A percentile compares a stretch with the other conserved stretches of the same genome.
phyloP scores from a whole-genome alignment of 2,329 filamentous ascomycete genomes.

The Penicillium sp. region DNA sequence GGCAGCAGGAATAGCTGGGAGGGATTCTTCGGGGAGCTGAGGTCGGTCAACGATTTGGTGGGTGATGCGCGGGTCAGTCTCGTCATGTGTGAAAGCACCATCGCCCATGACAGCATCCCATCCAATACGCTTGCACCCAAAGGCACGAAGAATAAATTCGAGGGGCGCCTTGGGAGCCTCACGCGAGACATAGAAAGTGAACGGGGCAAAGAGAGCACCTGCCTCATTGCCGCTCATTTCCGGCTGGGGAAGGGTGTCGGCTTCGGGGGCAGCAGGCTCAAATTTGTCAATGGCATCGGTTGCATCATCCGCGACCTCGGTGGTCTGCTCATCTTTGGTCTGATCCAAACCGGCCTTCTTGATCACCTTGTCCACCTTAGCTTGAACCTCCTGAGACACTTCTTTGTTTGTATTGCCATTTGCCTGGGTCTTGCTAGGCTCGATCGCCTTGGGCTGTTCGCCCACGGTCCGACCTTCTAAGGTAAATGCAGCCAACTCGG shows the following conservation, averaged over 20 bases:
- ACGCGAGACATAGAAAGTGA: conserved; percentile 86
- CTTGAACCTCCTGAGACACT: conserved; percentile 65
- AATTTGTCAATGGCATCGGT: conserved; percentile 81
- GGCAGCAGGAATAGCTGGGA: conserved; percentile 39
- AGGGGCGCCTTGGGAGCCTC: conserved; percentile 86
- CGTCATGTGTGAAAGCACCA: conserved; percentile 85
- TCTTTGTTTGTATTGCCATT: conserved; percentile 48
- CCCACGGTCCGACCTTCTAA: conserved; percentile 66
- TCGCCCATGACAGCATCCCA: conserved; percentile 90
- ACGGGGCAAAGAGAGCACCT: conserved; percentile 74
- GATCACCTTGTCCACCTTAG: conserved; percentile 56
- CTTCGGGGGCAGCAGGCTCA: conserved; percentile 73
- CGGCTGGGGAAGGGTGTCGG: conserved; percentile 81
- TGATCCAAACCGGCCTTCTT: conserved; percentile 40
- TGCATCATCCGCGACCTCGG: conserved; percentile 45
- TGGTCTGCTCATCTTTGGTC: conserved; percentile 40
- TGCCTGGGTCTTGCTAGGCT: conserved; percentile 50
- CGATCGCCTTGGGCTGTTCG: conserved; percentile 46
- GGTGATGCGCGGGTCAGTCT: conserved; percentile 81
- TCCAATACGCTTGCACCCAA: conserved; percentile 91
- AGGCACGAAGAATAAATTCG: conserved; percentile 87
- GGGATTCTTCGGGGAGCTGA: conserved; percentile 55
- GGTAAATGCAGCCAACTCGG: conserved; percentile 84
- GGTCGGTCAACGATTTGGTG: conserved; percentile 95
- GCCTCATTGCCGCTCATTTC: conserved; percentile 59